A percentile compares a stretch with the other conserved stretches of the same genome.
These are phyloP conservation scores for Pichia californica DNA, from an alignment of 805 yeast genomes.

Conservation along the genomic window DNA sequence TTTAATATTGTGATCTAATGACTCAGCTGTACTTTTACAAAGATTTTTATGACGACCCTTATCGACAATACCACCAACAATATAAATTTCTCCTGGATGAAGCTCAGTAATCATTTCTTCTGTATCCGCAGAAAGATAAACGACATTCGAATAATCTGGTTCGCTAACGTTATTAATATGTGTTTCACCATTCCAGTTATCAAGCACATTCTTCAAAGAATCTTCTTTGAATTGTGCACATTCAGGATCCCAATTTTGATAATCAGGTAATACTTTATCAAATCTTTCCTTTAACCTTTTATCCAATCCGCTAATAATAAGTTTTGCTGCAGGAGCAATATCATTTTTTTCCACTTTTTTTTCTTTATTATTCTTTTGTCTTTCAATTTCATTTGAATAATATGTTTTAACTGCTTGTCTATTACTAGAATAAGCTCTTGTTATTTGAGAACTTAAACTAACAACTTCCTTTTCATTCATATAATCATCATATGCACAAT, in stretches of 20 bases:
- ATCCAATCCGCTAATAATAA: constrained; percentile 59
- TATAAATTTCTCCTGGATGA: constrained; percentile 66
- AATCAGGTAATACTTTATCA: constrained; percentile 53
- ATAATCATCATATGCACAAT: constrained; percentile 84
- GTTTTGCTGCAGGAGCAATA: constrained; percentile 39
- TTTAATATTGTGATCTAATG: constrained; percentile 45
- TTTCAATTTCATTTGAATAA: constrained; percentile 5
- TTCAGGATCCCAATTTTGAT: constrained; percentile 53
- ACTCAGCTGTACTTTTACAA: constrained; percentile 76
- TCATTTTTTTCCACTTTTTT: background rate
- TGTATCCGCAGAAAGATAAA: constrained; percentile 86
- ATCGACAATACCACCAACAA: constrained; percentile 95
- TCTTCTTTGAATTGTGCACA: constrained; percentile 45
- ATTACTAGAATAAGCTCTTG: constrained; percentile 76
- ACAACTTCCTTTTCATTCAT: constrained; percentile 71
- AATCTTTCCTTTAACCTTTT: constrained; percentile 63
- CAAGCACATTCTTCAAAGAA: constrained; percentile 25
- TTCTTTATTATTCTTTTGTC: background rate
- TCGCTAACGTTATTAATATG: constrained; percentile 46
- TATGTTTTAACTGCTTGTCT: constrained; percentile 42
- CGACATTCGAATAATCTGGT: constrained; percentile 33
- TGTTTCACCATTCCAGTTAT: constrained; percentile 38
- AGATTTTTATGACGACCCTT: constrained; percentile 81
- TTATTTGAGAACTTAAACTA: constrained; percentile 73
- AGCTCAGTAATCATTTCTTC: constrained; percentile 58